Evolutionary conservation across 129 eudicot genomes (phyloP), one percentile per base, ranked within the genome.

Genomic region (Artemisia annua): DNA sequence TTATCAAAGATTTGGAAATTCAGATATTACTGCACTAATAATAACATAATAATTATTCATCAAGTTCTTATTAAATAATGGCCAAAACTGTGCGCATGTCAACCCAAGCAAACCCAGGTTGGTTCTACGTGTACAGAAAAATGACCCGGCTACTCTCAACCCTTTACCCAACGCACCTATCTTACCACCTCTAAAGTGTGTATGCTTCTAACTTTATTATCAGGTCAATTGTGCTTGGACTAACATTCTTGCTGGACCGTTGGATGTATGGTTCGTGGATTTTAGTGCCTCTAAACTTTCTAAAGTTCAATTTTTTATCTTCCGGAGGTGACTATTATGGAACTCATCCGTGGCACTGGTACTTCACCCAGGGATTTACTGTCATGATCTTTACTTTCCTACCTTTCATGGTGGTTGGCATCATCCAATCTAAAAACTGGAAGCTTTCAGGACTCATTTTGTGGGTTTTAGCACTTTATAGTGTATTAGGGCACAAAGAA

Each of bases 341-440:
- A 80, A 95, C 99, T 86, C 99, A 95, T 74, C 77, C 80, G 63
- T 95, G 99, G 99, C 99, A 95, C 82, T 95, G 99, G 99, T 95
- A 95, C 89, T 83, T 95, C 79, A 88, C 86, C 35, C 97, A 95
- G 80, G 99, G 99, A 75, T 95, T 95, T 69, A 78, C 96, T 9
- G 96, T 88, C 66, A 95, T 95, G 94, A 71, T 95, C 74, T 88
- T 90, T 39, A 88, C 97, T 16, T 85, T 77, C 77, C 51, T 95
- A 76, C 99, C 99, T 48, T 88, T 95, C 76, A 81, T 80, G 60
- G 56, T 81, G 65, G 83, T 79, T 75, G 99, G 99, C 71, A 72
- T 90, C 67, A 60, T 84, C 39, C 83, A 57, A 32, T 90, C 96
- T 17, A 95, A 85, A 76, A 75, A 86, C 13, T 86, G 94, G 99